A percentile compares a stretch with the other conserved stretches of the same genome.
Conservation (phyloP, 495 filamentous ascomycete species). For the Cairneyella variabilis region DNA sequence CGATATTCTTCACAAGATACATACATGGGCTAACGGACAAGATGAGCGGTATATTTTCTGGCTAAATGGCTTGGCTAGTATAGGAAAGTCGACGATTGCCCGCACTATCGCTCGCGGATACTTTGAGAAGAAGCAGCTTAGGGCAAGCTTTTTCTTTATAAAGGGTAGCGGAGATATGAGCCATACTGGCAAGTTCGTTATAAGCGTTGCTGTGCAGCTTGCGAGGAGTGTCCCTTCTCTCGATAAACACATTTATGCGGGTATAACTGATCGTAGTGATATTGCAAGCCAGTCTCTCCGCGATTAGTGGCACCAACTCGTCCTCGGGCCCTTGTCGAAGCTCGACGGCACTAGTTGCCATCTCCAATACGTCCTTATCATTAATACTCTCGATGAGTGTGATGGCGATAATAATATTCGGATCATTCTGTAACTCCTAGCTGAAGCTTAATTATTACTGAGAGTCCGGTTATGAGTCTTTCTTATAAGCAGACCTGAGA, state of each 20-base stretch:
- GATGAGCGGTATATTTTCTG: constrained; percentile 26
- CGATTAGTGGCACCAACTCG: constrained; percentile 22
- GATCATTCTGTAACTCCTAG: constrained; percentile 22
- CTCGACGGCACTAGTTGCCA: constrained; percentile 32
- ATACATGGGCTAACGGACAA: constrained; percentile 8
- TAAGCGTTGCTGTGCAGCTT: constrained; percentile 14
- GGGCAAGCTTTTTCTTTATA: constrained; percentile 10
- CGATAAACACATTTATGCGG: constrained; percentile 8
- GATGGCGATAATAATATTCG: constrained; percentile 20
- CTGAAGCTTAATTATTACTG: constrained; percentile 18
- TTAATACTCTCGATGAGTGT: constrained; percentile 26
- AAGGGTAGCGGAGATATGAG: constrained; percentile 20
- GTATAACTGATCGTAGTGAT: constrained; percentile 14
- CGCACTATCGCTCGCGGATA: constrained; percentile 11
- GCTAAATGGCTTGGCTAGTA: constrained; percentile 24
- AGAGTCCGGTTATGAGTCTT: constrained; percentile 19
- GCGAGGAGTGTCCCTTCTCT: constrained; percentile 1
- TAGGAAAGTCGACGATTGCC: constrained; percentile 12
- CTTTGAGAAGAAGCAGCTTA: constrained; percentile 2
- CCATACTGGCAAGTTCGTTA: constrained; percentile 19
- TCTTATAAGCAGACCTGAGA: constrained; percentile 32
- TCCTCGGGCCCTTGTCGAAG: constrained; percentile 20
- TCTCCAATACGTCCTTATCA: constrained; percentile 10
- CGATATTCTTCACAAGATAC: constrained; percentile 15
- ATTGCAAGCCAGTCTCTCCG: constrained; percentile 15